phyloP scores from a whole-genome alignment of 768 basidiomycete species.

The Amanita fuliginea region DNA sequence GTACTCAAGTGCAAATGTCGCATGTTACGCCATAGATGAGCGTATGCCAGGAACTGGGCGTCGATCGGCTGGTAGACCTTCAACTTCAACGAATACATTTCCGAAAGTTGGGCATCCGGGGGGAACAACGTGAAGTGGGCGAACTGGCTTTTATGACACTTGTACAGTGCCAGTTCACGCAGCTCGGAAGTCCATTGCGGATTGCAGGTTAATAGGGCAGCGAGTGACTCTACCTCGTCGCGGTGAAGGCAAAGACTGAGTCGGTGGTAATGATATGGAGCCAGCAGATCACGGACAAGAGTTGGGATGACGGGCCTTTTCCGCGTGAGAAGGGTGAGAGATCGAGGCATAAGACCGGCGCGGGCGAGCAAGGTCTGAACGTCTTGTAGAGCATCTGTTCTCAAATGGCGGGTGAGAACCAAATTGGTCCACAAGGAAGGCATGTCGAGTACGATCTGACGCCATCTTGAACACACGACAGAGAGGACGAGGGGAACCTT shows the following conservation, averaged over 20 bases:
- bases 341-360: background rate
- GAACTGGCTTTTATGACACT: background rate
- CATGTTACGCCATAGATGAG: background rate
- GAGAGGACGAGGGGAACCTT: background rate
- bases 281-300: background rate
- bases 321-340: background rate
- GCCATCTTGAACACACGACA: background rate
- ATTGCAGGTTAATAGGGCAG: background rate
- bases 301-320: background rate
- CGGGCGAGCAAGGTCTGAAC: background rate
- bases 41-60: background rate
- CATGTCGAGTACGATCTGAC: constrained; percentile 1
- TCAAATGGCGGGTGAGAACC: background rate
- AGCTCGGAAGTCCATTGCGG: background rate
- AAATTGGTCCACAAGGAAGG: background rate
- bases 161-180: background rate
- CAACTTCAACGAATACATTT: background rate
- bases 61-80: constrained; percentile 1
- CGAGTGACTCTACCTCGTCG: background rate
- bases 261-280: background rate
- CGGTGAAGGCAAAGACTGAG: background rate
- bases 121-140: background rate
- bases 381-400: background rate
- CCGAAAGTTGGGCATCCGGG: background rate
- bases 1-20: constrained; percentile 1